phyloP scores from a whole-genome alignment of 2,329 filamentous ascomycete species.

The Sporothrix pseudoabietina region DNA sequence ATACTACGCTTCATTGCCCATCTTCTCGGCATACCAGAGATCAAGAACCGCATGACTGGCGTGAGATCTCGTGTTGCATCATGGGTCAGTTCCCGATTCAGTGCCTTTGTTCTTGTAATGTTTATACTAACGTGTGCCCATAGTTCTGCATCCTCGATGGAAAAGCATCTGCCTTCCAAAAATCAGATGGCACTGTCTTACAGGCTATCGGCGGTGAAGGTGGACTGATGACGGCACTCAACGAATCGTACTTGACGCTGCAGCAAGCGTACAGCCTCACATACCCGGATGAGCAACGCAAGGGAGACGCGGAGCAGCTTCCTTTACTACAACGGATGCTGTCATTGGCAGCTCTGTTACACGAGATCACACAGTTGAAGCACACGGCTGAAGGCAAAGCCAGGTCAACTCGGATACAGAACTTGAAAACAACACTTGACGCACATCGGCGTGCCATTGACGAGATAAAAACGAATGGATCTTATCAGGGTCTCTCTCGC shows the following conservation, averaged over 20 bases:
- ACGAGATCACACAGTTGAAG: slow-evolving; percentile 20
- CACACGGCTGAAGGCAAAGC: not conserved
- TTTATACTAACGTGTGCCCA: not conserved
- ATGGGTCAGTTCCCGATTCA: not conserved
- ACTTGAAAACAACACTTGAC: not conserved
- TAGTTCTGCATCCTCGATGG: slow-evolving; percentile 19
- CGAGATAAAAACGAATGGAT: not conserved
- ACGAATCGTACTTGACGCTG: slow-evolving; percentile 20
- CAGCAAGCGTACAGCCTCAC: slow-evolving; percentile 24
- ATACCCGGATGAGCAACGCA: slow-evolving; percentile 18
- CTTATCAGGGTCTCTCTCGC: not conserved
- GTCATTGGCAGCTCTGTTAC: not conserved
- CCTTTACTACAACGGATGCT: slow-evolving; percentile 16
- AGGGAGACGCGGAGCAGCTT: slow-evolving; percentile 16
- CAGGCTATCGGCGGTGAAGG: slow-evolving; percentile 18
- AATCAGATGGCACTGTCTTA: slow-evolving; percentile 1
- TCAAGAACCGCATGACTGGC: slow-evolving; percentile 1
- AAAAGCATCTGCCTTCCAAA: slow-evolving; percentile 17
- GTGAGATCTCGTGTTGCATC: slow-evolving; percentile 17
- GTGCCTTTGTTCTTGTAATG: too few relatives aligned
- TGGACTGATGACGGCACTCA: not conserved
- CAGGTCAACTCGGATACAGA: not conserved
- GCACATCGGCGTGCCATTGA: not conserved
- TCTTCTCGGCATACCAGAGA: not conserved
- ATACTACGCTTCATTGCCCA: slow-evolving; percentile 14